Evolutionary conservation across 352 stramenopile genomes (phyloP).

Genomic region (Phytopythium sindhum): DNA sequence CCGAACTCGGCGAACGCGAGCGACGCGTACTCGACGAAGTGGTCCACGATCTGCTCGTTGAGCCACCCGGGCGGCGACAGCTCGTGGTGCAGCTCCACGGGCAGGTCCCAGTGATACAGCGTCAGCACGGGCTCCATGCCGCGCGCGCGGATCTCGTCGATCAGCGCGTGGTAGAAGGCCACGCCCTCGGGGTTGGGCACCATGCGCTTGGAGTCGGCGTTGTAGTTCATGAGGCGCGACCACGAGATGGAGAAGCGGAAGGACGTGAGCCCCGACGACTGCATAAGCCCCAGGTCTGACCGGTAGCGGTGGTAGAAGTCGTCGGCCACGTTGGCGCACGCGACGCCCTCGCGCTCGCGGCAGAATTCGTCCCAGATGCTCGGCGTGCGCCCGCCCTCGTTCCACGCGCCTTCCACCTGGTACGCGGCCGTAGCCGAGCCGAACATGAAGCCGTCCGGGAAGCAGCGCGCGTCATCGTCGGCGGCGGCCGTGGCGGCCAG

Average conservation of each 20-base stretch:
- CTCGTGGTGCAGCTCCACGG: slow-evolving; percentile 71
- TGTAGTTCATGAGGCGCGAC: slow-evolving; percentile 83
- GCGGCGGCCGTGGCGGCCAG: background rate
- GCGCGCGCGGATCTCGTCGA: slow-evolving; percentile 68
- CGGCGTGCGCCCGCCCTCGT: slow-evolving; percentile 63
- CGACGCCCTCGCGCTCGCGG: slow-evolving; percentile 46
- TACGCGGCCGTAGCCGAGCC: slow-evolving; percentile 84
- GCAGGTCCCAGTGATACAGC: slow-evolving; percentile 94
- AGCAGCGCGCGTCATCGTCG: slow-evolving; percentile 57
- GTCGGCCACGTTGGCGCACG: slow-evolving; percentile 86
- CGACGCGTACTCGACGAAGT: slow-evolving; percentile 82
- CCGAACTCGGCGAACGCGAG: slow-evolving; percentile 90
- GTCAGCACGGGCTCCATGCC: slow-evolving; percentile 89
- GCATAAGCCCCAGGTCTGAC: slow-evolving; percentile 91
- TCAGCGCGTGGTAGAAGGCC: slow-evolving; percentile 89
- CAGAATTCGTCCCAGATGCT: slow-evolving; percentile 93
- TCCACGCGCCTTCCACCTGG: slow-evolving; percentile 89
- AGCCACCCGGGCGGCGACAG: slow-evolving; percentile 52
- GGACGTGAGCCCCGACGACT: slow-evolving; percentile 81
- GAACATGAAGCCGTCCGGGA: slow-evolving; percentile 67
- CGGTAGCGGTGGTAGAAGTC: slow-evolving; percentile 92
- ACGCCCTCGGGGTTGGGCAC: slow-evolving; percentile 82
- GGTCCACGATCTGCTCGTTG: slow-evolving; percentile 40
- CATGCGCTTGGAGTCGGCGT: slow-evolving; percentile 35
- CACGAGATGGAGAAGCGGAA: slow-evolving; percentile 93